Percentiles rank a stretch among this genome's conserved stretches.
phyloP scores from a whole-genome alignment of 2,329 filamentous ascomycete genomes.

The Penicillium sp. region DNA sequence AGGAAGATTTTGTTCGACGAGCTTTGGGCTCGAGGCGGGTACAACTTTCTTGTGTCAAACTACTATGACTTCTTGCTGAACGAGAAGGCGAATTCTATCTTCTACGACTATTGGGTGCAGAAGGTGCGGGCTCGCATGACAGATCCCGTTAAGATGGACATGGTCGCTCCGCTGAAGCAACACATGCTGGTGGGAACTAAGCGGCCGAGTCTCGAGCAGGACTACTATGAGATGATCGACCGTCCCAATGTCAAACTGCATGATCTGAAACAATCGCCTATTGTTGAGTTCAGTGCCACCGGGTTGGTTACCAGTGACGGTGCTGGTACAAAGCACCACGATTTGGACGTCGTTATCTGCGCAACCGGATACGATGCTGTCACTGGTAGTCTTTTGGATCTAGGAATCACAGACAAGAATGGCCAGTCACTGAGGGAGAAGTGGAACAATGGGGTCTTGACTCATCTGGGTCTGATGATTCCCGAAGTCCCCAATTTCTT shows the following conservation, averaged over 20 bases:
- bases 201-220: conserved; percentile 49
- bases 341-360: conserved; percentile 38
- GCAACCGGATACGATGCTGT: conserved; percentile 42
- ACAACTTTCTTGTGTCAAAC: conserved; percentile 53
- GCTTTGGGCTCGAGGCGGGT: conserved; percentile 55
- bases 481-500: conserved; percentile 47
- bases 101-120: conserved; percentile 57
- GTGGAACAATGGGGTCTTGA: conserved; percentile 31
- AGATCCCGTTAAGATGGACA: conserved; percentile 50
- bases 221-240: conserved; percentile 53
- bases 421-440: conserved; percentile 25
- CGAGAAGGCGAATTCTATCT: conserved; percentile 51
- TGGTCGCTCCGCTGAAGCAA: conserved; percentile 54
- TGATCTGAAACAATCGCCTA: conserved; percentile 45
- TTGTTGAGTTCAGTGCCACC: conserved; percentile 38
- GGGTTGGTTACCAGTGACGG: conserved; percentile 44
- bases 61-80: conserved; percentile 47
- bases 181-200: conserved; percentile 57
- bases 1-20: conserved; percentile 52
- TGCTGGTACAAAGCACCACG: conserved; percentile 25
- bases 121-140: conserved; percentile 53
- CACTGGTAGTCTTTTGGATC: conserved; percentile 34
- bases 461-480: conserved; percentile 41
- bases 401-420: conserved; percentile 29
- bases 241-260: conserved; percentile 49